These are phyloP conservation scores for Beta corolliflora DNA, from an alignment of 179 eudicot species.

Conservation along the genomic window DNA sequence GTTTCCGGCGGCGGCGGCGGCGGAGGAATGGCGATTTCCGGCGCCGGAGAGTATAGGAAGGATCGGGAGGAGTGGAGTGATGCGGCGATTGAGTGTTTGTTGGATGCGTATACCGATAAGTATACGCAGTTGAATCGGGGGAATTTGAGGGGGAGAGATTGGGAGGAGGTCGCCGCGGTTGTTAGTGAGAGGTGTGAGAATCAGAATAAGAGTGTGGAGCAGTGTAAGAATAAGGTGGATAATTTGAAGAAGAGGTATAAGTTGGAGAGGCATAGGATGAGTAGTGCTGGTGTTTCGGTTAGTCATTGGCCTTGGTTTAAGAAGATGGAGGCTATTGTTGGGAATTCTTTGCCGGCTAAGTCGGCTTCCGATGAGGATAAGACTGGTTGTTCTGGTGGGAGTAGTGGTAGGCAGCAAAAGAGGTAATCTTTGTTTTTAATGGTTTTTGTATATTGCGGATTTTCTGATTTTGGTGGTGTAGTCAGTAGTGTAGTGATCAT, in stretches of 20 bases:
- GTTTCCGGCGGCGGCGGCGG: conserved; percentile 5
- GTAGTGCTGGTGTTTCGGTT: conserved; percentile 34
- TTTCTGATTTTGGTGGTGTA: neutral
- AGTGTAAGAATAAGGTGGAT: conserved; percentile 97
- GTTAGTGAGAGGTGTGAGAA: conserved; percentile 83
- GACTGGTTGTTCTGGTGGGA: conserved; percentile 35
- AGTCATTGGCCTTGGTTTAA: conserved; percentile 97
- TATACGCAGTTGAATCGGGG: conserved; percentile 73
- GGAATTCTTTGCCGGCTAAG: conserved; percentile 48
- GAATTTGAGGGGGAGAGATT: conserved; percentile 86
- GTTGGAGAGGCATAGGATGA: conserved; percentile 87
- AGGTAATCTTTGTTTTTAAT: conserved; percentile 45
- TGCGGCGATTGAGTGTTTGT: conserved; percentile 67
- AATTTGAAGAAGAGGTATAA: conserved; percentile 96
- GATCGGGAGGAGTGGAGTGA: conserved; percentile 98
- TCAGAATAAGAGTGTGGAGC: conserved; percentile 86
- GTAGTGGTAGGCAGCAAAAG: conserved; percentile 54
- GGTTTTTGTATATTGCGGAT: neutral
- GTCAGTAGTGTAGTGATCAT: too few relatives aligned
- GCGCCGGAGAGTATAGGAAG: conserved; percentile 65
- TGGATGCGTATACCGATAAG: conserved; percentile 85
- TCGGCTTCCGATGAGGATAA: conserved; percentile 66
- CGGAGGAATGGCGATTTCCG: neutral
- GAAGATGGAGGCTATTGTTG: conserved; percentile 90
- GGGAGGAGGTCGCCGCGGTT: conserved; percentile 86